Percentiles rank a stretch among this genome's conserved stretches.
These are phyloP conservation scores for Dactylella cylindrospora DNA, from an alignment of 2,329 filamentous ascomycete genomes.

Conservation along the genomic window DNA sequence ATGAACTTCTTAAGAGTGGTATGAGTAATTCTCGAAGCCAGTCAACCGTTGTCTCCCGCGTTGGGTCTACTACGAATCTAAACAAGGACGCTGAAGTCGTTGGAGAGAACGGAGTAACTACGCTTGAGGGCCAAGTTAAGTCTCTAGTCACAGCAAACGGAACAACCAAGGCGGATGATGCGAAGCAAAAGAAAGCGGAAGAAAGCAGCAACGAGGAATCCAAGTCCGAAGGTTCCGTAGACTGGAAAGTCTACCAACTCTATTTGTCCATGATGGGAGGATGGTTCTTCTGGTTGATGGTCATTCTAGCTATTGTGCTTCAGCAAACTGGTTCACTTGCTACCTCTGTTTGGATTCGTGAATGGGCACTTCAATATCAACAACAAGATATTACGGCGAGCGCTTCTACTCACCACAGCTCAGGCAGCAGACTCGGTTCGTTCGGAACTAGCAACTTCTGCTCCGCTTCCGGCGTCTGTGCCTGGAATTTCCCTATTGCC, in stretches of 20 bases:
- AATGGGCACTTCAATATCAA: constrained; percentile 62
- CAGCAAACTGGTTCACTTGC: constrained; percentile 85
- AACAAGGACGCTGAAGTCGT: constrained; percentile 10
- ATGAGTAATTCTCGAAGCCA: constrained; percentile 67
- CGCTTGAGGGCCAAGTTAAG: constrained; percentile 20
- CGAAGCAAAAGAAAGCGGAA: constrained; percentile 55
- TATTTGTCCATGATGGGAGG: constrained; percentile 91
- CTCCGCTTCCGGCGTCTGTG: constrained; percentile 56
- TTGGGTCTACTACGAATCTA: constrained; percentile 50
- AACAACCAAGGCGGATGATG: constrained; percentile 53
- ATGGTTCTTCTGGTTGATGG: constrained; percentile 90
- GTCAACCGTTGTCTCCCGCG: constrained; percentile 69
- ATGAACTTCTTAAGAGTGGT: constrained; percentile 53
- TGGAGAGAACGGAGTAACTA: constrained; percentile 15
- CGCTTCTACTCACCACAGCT: constrained; percentile 28
- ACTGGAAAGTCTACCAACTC: constrained; percentile 79
- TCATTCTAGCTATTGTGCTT: constrained; percentile 70
- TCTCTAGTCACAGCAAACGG: constrained; percentile 39
- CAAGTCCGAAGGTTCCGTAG: constrained; percentile 83
- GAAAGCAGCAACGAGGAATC: constrained; percentile 64
- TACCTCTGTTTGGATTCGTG: constrained; percentile 89
- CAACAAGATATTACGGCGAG: constrained; percentile 12
- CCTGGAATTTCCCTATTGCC: constrained; percentile 53
- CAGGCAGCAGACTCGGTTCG: constrained; percentile 54
- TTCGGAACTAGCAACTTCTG: constrained; percentile 36